Percentiles rank a stretch among this genome's conserved stretches.
These are phyloP conservation scores for Pyricularia sp. DNA, from an alignment of 2,329 filamentous ascomycete genomes.

Conservation along the genomic window DNA sequence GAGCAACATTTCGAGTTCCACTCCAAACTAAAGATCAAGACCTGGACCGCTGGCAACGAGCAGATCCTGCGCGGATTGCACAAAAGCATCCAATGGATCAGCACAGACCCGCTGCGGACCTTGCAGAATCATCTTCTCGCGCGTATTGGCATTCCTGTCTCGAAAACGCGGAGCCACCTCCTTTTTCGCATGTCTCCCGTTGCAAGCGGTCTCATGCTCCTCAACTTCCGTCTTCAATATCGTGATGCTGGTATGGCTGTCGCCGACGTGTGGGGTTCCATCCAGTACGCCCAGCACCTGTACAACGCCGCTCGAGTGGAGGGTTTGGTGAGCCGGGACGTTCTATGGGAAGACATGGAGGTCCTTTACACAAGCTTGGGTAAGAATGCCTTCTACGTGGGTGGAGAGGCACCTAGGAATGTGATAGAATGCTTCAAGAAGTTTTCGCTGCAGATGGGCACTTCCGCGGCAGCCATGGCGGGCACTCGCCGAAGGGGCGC, in stretches of 20 bases:
- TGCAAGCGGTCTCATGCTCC: constrained; percentile 23
- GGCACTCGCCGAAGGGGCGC: constrained; percentile 7
- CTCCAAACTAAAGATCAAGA: constrained; percentile 14
- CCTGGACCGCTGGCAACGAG: constrained; percentile 18
- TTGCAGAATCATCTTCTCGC: neutral
- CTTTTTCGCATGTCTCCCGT: neutral
- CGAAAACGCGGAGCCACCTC: neutral
- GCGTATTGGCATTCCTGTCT: neutral
- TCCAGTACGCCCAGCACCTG: constrained; percentile 23
- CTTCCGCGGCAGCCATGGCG: constrained; percentile 12
- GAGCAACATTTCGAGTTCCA: constrained; percentile 18
- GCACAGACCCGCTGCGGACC: constrained; percentile 11
- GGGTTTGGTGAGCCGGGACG: constrained; percentile 10
- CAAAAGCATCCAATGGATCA: constrained; percentile 11
- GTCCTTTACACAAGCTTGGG: constrained; percentile 14
- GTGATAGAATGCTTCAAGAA: constrained; percentile 21
- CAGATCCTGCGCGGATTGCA: constrained; percentile 9
- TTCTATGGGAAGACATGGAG: constrained; percentile 28
- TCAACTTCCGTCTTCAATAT: constrained; percentile 17
- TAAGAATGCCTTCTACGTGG: constrained; percentile 21
- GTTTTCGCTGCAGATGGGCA: constrained; percentile 25
- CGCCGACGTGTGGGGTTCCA: constrained; percentile 24
- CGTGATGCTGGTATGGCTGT: constrained; percentile 20
- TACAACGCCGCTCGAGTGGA: constrained; percentile 25
- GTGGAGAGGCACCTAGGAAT: constrained; percentile 19